Conservation (phyloP, 2,329 filamentous ascomycete genomes). For the Phaeosphaeria sp. region DNA sequence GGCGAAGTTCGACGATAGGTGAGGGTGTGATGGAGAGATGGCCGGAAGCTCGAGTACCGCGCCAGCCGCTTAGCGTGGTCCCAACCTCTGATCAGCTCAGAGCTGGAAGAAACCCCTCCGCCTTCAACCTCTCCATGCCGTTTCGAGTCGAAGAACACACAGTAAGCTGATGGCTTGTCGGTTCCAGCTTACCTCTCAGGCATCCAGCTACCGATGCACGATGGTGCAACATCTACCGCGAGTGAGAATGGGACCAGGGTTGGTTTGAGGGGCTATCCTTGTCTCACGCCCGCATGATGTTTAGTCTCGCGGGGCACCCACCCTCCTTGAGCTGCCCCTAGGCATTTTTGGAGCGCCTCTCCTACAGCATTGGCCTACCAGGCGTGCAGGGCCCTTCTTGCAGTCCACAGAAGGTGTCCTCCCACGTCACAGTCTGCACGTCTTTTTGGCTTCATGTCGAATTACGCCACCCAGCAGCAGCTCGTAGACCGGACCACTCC, state of each 20-base stretch:
- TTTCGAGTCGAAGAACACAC: neutral
- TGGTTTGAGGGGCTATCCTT: neutral
- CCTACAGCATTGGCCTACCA: slow-evolving; percentile 12
- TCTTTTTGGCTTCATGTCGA: neutral
- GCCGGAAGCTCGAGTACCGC: neutral
- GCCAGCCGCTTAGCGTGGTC: slow-evolving; percentile 2
- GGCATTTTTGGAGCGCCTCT: slow-evolving; percentile 15
- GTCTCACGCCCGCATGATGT: neutral
- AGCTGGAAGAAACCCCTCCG: neutral
- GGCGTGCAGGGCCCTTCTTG: neutral
- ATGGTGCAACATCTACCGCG: neutral
- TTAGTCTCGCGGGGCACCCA: slow-evolving; percentile 13
- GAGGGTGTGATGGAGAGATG: neutral
- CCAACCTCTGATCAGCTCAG: neutral
- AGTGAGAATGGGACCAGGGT: slow-evolving; percentile 1
- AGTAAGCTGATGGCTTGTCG: neutral
- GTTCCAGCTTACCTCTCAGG: neutral
- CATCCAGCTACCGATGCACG: neutral
- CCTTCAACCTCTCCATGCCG: neutral
- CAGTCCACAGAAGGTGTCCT: neutral
- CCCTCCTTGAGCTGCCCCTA: slow-evolving; percentile 22
- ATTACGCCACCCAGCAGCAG: neutral
- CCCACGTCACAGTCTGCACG: slow-evolving; percentile 7
- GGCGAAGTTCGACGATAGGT: neutral
- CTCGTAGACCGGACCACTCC: neutral